Evolutionary conservation across 2,329 filamentous ascomycete genomes (phyloP).

Genomic region (Penicillium aurantiogriseum): DNA sequence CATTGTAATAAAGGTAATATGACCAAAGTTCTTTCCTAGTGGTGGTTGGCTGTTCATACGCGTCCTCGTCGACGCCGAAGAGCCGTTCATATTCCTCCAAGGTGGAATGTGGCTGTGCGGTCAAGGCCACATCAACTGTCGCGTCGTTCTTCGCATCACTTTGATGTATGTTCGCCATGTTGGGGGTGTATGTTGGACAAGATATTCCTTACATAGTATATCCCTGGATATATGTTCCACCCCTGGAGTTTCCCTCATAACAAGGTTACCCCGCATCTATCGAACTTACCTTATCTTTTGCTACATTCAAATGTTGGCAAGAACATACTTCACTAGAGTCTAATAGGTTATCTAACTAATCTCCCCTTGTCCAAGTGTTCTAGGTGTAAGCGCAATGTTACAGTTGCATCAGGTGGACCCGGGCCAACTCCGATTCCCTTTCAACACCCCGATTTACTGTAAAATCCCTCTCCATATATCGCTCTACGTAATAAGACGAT

Average conservation of each 20-base stretch:
- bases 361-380: not conserved
- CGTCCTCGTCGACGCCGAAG: slow-evolving; percentile 38
- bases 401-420: not conserved
- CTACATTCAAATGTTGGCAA: not conserved
- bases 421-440: not conserved
- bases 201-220: not conserved
- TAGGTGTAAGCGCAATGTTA: not conserved
- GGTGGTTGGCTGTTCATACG: slow-evolving; percentile 41
- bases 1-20: slow-evolving; percentile 48
- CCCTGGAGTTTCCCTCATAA: no score
- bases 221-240: not conserved
- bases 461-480: not conserved
- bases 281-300: not conserved
- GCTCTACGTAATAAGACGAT: no score
- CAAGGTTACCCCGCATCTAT: not conserved
- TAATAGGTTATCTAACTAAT: not conserved
- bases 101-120: slow-evolving; percentile 13
- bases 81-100: slow-evolving; percentile 36
- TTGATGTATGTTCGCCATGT: not conserved
- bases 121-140: not conserved
- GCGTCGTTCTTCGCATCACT: slow-evolving; percentile 16
- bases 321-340: not conserved
- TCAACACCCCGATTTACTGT: not conserved
- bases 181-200: not conserved
- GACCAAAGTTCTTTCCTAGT: slow-evolving; percentile 44